Evolutionary conservation across 768 basidiomycete genomes (phyloP).

Genomic region (Coprinopsis cinerea): DNA sequence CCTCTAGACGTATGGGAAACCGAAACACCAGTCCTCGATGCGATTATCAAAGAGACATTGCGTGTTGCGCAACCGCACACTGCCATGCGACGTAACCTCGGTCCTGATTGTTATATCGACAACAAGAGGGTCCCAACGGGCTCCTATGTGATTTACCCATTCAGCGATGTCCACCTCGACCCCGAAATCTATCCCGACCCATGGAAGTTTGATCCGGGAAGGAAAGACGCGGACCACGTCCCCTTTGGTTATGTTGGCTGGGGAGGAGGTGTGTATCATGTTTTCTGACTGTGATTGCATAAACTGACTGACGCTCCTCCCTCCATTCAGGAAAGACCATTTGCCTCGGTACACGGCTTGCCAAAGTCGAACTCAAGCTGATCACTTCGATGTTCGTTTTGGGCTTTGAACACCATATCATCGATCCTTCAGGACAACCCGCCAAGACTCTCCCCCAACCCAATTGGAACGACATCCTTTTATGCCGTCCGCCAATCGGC

Average conservation of each 20-base stretch:
- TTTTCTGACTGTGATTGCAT: conserved; percentile 11
- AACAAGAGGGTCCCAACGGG: conserved; percentile 67
- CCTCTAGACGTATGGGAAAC: conserved; percentile 68
- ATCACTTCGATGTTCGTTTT: conserved; percentile 62
- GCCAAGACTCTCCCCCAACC: conserved; percentile 47
- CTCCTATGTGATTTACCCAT: conserved; percentile 73
- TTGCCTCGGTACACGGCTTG: conserved; percentile 71
- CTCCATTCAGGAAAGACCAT: conserved; percentile 63
- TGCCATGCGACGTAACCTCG: conserved; percentile 76
- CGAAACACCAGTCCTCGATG: conserved; percentile 64
- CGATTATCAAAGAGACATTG: conserved; percentile 70
- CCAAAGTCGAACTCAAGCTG: conserved; percentile 69
- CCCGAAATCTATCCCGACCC: conserved; percentile 68
- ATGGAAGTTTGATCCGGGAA: conserved; percentile 69
- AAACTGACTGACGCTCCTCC: no score
- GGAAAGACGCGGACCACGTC: conserved; percentile 35
- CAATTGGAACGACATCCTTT: conserved; percentile 74
- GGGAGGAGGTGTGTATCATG: conserved; percentile 60
- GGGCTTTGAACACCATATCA: conserved; percentile 52
- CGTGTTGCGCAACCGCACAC: conserved; percentile 75
- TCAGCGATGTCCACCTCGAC: conserved; percentile 74
- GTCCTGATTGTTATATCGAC: conserved; percentile 64
- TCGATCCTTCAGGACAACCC: conserved; percentile 46
- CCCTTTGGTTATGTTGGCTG: conserved; percentile 67
- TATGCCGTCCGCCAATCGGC: conserved; percentile 55